These are phyloP conservation scores for Pseudogymnoascus sp. DNA, from an alignment of 2,329 filamentous ascomycete genomes.

Conservation along the genomic window DNA sequence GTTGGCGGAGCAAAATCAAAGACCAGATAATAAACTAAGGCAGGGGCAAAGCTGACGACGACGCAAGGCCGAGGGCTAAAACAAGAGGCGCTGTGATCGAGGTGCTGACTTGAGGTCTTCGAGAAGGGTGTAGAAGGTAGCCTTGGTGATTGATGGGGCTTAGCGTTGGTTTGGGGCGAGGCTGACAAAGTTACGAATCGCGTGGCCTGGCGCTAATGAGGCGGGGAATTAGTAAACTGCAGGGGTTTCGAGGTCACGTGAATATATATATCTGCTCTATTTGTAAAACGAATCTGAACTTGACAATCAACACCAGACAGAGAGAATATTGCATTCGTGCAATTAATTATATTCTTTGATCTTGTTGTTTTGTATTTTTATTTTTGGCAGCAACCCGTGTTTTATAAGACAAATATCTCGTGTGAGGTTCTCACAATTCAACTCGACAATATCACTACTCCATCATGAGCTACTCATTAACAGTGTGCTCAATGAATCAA, in stretches of 20 bases:
- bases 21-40: background rate
- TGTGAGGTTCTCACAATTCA: background rate
- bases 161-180: background rate
- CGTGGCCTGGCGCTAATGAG: background rate
- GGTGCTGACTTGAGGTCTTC: conserved; percentile 6
- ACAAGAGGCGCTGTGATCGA: background rate
- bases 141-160: background rate
- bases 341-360: background rate
- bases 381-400: background rate
- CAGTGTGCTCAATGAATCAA: background rate
- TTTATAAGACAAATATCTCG: background rate
- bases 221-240: background rate
- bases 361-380: no score
- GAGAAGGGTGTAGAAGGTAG: conserved; percentile 8
- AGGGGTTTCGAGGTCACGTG: background rate
- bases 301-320: background rate
- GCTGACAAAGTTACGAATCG: conserved; percentile 5
- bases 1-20: background rate
- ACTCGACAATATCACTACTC: background rate
- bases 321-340: background rate
- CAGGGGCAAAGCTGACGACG: background rate
- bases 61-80: background rate
- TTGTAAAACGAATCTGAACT: background rate
- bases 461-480: background rate
- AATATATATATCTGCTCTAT: background rate